Percentiles rank a stretch among this genome's conserved stretches.
These are phyloP conservation scores for Tephrocybe sp. DNA, from an alignment of 768 basidiomycete species.

Conservation along the genomic window DNA sequence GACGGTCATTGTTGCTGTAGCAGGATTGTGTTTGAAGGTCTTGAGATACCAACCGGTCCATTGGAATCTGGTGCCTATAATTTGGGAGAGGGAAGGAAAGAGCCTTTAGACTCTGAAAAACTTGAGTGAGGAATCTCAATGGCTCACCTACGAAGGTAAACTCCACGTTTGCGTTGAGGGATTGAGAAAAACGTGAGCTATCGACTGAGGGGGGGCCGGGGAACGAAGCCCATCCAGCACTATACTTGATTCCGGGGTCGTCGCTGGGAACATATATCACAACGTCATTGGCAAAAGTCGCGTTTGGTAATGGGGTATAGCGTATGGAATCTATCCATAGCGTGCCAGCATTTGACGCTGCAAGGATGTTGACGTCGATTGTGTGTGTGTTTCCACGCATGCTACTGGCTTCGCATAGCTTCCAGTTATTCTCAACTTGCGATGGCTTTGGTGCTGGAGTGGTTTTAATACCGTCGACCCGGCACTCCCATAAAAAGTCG, in stretches of 20 bases:
- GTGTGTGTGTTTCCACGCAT: neutral
- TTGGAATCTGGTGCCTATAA: conserved; percentile 2
- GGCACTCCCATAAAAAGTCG: neutral
- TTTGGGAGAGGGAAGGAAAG: too few relatives aligned
- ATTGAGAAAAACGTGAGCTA: neutral
- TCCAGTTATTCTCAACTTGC: neutral
- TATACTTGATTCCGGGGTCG: neutral
- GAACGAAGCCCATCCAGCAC: neutral
- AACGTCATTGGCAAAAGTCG: neutral
- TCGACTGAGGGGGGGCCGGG: neutral
- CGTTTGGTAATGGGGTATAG: neutral
- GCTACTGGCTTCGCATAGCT: neutral
- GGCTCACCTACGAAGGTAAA: neutral
- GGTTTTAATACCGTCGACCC: neutral
- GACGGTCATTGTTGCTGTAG: conserved; percentile 1
- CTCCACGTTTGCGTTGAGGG: neutral
- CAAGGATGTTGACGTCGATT: neutral
- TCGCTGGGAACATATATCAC: neutral
- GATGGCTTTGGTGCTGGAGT: neutral
- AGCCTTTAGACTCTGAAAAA: too few relatives aligned
- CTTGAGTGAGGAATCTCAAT: too few relatives aligned
- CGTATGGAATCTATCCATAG: neutral
- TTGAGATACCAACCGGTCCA: conserved; percentile 2
- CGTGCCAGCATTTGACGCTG: neutral
- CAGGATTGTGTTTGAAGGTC: neutral